Conservation (phyloP, 2,329 filamentous ascomycete species). For the Sporothrix dimorphospora region DNA sequence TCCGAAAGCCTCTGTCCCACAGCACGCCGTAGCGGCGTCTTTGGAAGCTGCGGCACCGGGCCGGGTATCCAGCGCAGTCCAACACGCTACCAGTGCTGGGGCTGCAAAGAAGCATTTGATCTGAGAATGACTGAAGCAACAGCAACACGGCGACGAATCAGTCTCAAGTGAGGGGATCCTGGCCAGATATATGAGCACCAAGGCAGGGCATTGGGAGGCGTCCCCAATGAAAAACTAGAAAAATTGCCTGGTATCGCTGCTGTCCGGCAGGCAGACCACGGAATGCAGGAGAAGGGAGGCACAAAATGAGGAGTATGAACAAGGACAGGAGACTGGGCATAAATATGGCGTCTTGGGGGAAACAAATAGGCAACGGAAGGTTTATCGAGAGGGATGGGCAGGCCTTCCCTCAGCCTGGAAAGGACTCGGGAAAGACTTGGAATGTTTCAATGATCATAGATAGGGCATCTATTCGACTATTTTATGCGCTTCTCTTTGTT, state of each 20-base stretch:
- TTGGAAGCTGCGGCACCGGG: conserved; percentile 46
- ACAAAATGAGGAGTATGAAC: neutral
- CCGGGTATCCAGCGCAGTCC: conserved; percentile 39
- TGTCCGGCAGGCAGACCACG: neutral
- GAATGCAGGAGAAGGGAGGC: too few species aligned
- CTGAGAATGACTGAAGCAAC: neutral
- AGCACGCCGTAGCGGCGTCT: conserved; percentile 42
- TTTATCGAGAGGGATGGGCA: neutral
- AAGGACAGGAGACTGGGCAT: neutral
- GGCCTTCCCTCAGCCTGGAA: neutral
- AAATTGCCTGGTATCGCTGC: neutral
- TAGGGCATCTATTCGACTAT: neutral
- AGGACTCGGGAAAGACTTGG: too few species aligned
- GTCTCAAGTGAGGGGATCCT: conserved; percentile 20
- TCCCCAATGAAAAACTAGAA: neutral
- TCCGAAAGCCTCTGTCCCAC: conserved; percentile 45
- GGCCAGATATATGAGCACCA: neutral
- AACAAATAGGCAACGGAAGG: neutral
- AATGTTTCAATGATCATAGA: neutral
- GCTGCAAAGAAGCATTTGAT: conserved; percentile 41
- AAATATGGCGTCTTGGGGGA: neutral
- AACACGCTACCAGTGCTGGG: conserved; percentile 45
- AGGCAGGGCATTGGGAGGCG: neutral
- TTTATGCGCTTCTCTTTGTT: neutral
- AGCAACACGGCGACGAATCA: conserved; percentile 22